These are phyloP conservation scores for Coprinopsis sp. DNA, from an alignment of 768 basidiomycete genomes.

Conservation along the genomic window DNA sequence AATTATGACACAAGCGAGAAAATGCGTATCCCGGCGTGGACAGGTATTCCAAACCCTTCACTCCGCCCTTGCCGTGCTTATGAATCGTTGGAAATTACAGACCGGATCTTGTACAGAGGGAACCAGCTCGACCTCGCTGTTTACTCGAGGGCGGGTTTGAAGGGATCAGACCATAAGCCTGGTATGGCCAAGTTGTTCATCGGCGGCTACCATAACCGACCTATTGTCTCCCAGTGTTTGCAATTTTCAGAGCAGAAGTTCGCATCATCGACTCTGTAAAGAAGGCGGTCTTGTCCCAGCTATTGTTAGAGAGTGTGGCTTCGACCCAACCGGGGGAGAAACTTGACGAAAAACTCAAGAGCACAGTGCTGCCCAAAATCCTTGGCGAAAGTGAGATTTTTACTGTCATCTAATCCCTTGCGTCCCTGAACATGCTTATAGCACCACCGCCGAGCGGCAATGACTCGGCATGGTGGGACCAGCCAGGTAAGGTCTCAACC, in stretches of 20 bases:
- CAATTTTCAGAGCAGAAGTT: constrained; percentile 72
- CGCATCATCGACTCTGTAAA: constrained; percentile 76
- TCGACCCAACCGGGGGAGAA: constrained; percentile 61
- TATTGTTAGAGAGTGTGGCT: constrained; percentile 63
- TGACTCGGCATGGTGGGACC: constrained; percentile 75
- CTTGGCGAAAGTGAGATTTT: constrained; percentile 37
- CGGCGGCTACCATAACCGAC: constrained; percentile 1
- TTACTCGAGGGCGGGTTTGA: constrained; percentile 82
- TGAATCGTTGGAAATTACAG: constrained; percentile 36
- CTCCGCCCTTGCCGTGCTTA: constrained; percentile 3
- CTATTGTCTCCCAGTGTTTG: constrained; percentile 58
- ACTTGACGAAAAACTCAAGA: constrained; percentile 65
- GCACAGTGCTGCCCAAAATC: constrained; percentile 45
- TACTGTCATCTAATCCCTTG: neutral
- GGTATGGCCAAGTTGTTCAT: constrained; percentile 38
- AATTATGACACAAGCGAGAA: constrained; percentile 95
- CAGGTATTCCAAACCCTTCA: constrained; percentile 47
- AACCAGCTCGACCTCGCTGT: constrained; percentile 61
- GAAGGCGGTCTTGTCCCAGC: constrained; percentile 60
- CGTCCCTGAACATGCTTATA: constrained; percentile 24
- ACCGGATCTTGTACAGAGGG: constrained; percentile 90
- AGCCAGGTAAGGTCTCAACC: constrained; percentile 43
- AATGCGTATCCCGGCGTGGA: constrained; percentile 95
- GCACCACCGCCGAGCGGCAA: constrained; percentile 87
- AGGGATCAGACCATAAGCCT: constrained; percentile 94